Evolutionary conservation across 352 stramenopile species (phyloP).

Genomic region (Pythium pyrilobum): DNA sequence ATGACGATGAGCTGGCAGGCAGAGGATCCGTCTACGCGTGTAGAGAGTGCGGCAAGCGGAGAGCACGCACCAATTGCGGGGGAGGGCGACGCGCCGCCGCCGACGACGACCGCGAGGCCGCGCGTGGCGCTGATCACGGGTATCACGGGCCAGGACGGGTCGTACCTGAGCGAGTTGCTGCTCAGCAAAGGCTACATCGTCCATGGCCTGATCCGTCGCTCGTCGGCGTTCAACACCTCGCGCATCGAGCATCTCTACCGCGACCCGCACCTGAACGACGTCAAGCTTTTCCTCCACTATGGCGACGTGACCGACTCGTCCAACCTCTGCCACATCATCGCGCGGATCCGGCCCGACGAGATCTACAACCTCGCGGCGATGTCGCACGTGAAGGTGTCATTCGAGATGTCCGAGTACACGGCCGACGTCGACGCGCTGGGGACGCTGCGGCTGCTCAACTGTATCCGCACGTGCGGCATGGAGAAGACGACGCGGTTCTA

Average conservation of each 20-base stretch:
- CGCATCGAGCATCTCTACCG: conserved; percentile 98
- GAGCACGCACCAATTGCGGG: background rate
- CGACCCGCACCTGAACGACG: conserved; percentile 91
- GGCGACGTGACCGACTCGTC: conserved; percentile 97
- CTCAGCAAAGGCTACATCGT: conserved; percentile 96
- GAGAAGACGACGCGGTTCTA: conserved; percentile 83
- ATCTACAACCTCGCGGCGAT: conserved; percentile 99
- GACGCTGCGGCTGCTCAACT: conserved; percentile 96
- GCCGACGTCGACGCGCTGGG: conserved; percentile 96
- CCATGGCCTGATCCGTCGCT: conserved; percentile 95
- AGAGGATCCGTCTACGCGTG: background rate
- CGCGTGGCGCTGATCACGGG: conserved; percentile 93
- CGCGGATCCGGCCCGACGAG: conserved; percentile 93
- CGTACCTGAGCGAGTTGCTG: conserved; percentile 96
- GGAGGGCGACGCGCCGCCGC: background rate
- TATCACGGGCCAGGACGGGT: conserved; percentile 99
- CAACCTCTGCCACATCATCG: conserved; percentile 96
- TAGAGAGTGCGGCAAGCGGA: background rate
- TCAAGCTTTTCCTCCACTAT: conserved; percentile 98
- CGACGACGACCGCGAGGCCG: background rate
- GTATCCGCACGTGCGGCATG: conserved; percentile 92
- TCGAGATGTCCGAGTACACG: conserved; percentile 99
- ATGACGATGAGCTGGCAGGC: conserved; percentile 14
- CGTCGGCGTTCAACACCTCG: conserved; percentile 98
- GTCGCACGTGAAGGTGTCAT: conserved; percentile 99